phyloP scores from a whole-genome alignment of 345 rosid genomes.

The Linum usitatissimum region DNA sequence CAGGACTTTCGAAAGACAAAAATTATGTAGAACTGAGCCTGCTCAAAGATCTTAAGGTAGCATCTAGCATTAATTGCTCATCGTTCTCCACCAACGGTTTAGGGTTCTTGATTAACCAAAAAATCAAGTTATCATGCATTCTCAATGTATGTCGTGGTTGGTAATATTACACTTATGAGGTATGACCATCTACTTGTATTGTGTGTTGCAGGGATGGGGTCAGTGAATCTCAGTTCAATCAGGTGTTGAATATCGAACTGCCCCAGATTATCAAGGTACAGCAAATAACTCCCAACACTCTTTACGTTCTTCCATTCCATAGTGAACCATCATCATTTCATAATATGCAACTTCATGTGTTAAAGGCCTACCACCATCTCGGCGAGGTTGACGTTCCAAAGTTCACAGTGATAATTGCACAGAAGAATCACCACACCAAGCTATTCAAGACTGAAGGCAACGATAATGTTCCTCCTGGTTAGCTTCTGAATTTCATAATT shows the following conservation, averaged over 20 bases:
- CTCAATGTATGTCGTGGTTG: neutral
- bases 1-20: too few relatives aligned
- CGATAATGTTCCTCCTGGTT: constrained; percentile 88
- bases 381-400: constrained; percentile 55
- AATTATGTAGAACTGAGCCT: too few relatives aligned
- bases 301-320: neutral
- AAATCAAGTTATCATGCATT: neutral
- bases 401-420: constrained; percentile 72
- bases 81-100: too few relatives aligned
- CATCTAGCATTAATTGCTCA: too few relatives aligned
- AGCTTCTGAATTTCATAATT: neutral
- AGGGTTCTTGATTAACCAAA: too few relatives aligned
- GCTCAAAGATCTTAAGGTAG: too few relatives aligned
- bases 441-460: constrained; percentile 49
- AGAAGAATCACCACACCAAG: constrained; percentile 87
- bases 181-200: neutral
- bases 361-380: constrained; percentile 65
- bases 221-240: constrained; percentile 86
- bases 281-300: neutral
- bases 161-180: neutral
- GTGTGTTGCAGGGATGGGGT: constrained; percentile 68
- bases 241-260: constrained; percentile 71
- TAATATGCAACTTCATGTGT: constrained; percentile 4
- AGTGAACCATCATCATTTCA: neutral
- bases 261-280: constrained; percentile 69